These are phyloP conservation scores for Fusarium neocosmosporiellum DNA, from an alignment of 2,329 filamentous ascomycete genomes.

Conservation along the genomic window DNA sequence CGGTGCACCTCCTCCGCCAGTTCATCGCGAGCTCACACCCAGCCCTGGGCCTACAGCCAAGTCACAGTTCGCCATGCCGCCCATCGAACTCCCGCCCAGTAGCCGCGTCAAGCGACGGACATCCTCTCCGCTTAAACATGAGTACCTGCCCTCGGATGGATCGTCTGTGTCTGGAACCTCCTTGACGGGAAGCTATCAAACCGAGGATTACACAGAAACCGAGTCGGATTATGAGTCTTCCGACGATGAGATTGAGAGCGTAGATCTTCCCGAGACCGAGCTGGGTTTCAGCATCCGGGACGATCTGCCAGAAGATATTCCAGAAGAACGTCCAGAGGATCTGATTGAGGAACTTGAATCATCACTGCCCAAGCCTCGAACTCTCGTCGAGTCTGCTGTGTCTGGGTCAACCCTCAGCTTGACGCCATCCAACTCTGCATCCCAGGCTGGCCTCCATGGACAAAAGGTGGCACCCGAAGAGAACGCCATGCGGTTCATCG, in stretches of 20 bases:
- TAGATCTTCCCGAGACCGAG: slow-evolving; percentile 69
- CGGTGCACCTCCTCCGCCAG: slow-evolving; percentile 66
- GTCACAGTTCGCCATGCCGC: slow-evolving; percentile 50
- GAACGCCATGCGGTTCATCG: slow-evolving; percentile 60
- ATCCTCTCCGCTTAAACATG: slow-evolving; percentile 95
- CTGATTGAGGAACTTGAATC: slow-evolving; percentile 10
- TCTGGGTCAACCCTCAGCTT: slow-evolving; percentile 70
- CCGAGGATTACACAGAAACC: slow-evolving; percentile 58
- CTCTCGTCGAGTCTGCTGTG: slow-evolving; percentile 54
- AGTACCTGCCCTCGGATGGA: slow-evolving; percentile 87
- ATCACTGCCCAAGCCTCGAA: slow-evolving; percentile 34
- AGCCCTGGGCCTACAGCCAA: slow-evolving; percentile 44
- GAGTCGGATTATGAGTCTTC: slow-evolving; percentile 61
- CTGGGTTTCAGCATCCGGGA: slow-evolving; percentile 67
- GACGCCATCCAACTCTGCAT: slow-evolving; percentile 84
- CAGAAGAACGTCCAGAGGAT: slow-evolving; percentile 41
- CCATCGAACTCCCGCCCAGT: slow-evolving; percentile 57
- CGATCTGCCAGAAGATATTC: slow-evolving; percentile 50
- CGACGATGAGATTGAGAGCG: slow-evolving; percentile 68
- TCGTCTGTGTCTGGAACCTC: slow-evolving; percentile 71
- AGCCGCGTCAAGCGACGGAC: slow-evolving; percentile 73
- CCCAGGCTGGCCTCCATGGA: slow-evolving; percentile 73
- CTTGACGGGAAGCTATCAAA: slow-evolving; percentile 63
- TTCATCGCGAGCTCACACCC: slow-evolving; percentile 58
- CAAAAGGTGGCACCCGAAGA: slow-evolving; percentile 52